A percentile compares a stretch with the other conserved stretches of the same genome.
These are phyloP conservation scores for Fusarium sp. DNA, from an alignment of 2,329 filamentous ascomycete genomes.

Conservation along the genomic window DNA sequence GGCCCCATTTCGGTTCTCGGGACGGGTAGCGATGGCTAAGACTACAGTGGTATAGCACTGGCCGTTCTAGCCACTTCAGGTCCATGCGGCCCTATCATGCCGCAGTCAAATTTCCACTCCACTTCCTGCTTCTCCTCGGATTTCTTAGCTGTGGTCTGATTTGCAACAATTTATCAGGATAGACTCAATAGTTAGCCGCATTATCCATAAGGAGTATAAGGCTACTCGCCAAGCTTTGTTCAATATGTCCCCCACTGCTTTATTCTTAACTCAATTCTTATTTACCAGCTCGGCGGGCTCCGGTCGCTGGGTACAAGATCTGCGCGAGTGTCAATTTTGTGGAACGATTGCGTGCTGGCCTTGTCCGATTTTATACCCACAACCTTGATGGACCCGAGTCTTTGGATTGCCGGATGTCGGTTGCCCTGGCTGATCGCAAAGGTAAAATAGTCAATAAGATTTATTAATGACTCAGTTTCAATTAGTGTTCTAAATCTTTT, in stretches of 20 bases:
- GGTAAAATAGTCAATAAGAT: no score
- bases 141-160: conserved; percentile 12
- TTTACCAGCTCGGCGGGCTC: conserved; percentile 5
- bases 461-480: no score
- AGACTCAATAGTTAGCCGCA: no score
- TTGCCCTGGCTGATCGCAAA: no score
- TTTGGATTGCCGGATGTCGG: no score
- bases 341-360: neutral
- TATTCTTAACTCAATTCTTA: conserved; percentile 6
- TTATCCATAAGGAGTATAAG: no score
- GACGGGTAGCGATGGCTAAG: neutral
- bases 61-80: neutral
- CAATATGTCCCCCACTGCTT: neutral
- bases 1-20: neutral
- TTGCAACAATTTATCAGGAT: neutral
- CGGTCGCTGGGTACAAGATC: neutral
- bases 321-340: neutral
- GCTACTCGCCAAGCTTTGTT: no score
- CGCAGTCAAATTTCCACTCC: neutral
- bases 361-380: no score
- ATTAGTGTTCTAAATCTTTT: no score
- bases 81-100: neutral
- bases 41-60: neutral
- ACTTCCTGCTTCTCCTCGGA: neutral
- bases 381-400: no score